Evolutionary conservation across 108 stramenopile species (phyloP).

Genomic region (Skeletonema menzelii): DNA sequence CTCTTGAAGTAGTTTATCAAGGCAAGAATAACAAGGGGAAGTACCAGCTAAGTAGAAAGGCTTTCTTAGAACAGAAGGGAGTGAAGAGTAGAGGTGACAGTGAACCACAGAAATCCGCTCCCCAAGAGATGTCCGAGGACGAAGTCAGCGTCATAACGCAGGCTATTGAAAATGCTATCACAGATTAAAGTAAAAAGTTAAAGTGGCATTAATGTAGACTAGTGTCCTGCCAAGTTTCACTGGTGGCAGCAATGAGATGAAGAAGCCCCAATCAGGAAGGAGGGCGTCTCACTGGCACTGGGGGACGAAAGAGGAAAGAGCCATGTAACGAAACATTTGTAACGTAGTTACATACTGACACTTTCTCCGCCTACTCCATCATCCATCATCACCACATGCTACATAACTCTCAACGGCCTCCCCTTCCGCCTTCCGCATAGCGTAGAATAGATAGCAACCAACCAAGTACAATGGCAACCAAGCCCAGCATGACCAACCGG

Average conservation of each 20-base stretch:
- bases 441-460: too few species aligned
- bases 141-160: conserved; percentile 76
- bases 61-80: conserved; percentile 47
- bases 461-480: neutral
- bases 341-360: too few species aligned
- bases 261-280: too few species aligned
- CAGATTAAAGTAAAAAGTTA: conserved; percentile 20
- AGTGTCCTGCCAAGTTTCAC: too few species aligned
- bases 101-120: neutral
- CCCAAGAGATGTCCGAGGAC: conserved; percentile 57
- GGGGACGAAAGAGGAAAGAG: too few species aligned
- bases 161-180: conserved; percentile 63
- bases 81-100: conserved; percentile 22
- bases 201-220: neutral
- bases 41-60: conserved; percentile 73
- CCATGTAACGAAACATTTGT: too few species aligned
- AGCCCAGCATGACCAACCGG: neutral
- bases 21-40: conserved; percentile 80
- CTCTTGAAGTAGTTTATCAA: conserved; percentile 68
- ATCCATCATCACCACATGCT: too few species aligned
- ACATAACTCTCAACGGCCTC: too few species aligned
- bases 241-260: too few species aligned
- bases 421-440: too few species aligned
- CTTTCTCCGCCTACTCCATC: too few species aligned
- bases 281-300: too few species aligned